Conservation (phyloP, 2,329 filamentous ascomycete species). For the Geosmithia morbida region DNA sequence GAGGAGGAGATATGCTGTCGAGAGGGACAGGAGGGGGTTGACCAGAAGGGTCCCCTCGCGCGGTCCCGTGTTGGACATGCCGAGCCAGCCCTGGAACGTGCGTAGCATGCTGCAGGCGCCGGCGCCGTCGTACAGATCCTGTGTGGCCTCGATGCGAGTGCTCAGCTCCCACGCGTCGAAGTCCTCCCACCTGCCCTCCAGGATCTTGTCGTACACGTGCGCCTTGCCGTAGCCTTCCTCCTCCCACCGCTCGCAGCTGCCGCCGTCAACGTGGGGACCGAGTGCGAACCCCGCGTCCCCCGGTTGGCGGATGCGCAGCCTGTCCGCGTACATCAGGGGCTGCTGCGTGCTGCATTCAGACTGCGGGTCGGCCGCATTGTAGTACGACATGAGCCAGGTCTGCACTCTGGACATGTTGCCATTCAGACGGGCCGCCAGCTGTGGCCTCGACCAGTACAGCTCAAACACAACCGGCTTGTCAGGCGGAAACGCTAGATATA, state of each 20-base stretch:
- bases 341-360: constrained; percentile 2
- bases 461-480: constrained; percentile 59
- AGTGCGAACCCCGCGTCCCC: constrained; percentile 58
- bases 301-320: constrained; percentile 56
- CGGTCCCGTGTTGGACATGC: constrained; percentile 47
- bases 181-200: constrained; percentile 61
- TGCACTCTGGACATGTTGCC: constrained; percentile 49
- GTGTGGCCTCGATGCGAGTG: constrained; percentile 45
- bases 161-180: constrained; percentile 64
- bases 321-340: constrained; percentile 45
- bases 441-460: constrained; percentile 59
- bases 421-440: constrained; percentile 53
- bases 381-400: constrained; percentile 38
- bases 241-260: constrained; percentile 65
- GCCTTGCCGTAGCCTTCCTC: constrained; percentile 43
- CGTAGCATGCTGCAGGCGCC: constrained; percentile 62
- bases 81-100: constrained; percentile 68
- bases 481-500: constrained; percentile 35
- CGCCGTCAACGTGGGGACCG: constrained; percentile 60
- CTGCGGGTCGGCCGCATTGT: constrained; percentile 1
- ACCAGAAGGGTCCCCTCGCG: constrained; percentile 57
- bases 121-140: constrained; percentile 59
- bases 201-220: constrained; percentile 58
- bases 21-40: constrained; percentile 54
- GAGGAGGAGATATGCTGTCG: constrained; percentile 62